These are phyloP conservation scores for Chlorella vulgaris DNA, from an alignment of 139 green algal genomes.

Conservation along the genomic window DNA sequence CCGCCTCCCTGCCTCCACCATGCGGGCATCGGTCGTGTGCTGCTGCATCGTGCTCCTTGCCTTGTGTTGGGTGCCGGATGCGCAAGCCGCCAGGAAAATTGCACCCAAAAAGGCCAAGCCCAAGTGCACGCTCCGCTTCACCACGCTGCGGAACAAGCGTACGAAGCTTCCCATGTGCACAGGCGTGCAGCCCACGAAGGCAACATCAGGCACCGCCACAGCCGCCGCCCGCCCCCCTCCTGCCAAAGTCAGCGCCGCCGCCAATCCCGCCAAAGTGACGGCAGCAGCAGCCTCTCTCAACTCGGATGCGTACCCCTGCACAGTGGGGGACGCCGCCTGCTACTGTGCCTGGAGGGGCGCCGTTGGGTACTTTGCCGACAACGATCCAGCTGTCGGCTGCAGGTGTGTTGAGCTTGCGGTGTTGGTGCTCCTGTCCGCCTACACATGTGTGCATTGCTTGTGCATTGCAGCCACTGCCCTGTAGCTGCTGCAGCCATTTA, in stretches of 20 bases:
- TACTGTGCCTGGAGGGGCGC: slow-evolving; percentile 14
- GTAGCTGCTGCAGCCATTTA: not conserved
- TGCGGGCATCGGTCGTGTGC: not conserved
- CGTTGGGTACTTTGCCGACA: slow-evolving; percentile 19
- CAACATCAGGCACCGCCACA: not conserved
- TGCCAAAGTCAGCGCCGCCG: too few relatives aligned
- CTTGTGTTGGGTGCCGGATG: not conserved
- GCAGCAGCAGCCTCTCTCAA: not conserved
- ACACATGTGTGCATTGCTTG: not conserved
- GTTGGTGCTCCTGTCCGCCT: not conserved
- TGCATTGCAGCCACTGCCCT: not conserved
- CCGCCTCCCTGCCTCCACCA: not conserved
- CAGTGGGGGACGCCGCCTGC: slow-evolving; percentile 10
- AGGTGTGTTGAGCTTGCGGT: not conserved
- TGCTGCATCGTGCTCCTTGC: not conserved
- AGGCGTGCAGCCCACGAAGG: not conserved
- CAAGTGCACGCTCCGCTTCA: not conserved
- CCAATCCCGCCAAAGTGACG: not conserved
- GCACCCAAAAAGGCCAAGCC: not conserved
- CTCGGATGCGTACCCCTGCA: slow-evolving; percentile 15
- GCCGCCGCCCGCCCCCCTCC: too few relatives aligned
- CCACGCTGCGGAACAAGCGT: not conserved
- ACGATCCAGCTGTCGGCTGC: slow-evolving; percentile 18
- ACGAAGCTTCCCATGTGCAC: not conserved
- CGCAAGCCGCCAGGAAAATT: not conserved